Base-by-base conservation (phyloP, 192 early-diverging fungal genomes). In the Linnemannia schmuckeri region DNA sequence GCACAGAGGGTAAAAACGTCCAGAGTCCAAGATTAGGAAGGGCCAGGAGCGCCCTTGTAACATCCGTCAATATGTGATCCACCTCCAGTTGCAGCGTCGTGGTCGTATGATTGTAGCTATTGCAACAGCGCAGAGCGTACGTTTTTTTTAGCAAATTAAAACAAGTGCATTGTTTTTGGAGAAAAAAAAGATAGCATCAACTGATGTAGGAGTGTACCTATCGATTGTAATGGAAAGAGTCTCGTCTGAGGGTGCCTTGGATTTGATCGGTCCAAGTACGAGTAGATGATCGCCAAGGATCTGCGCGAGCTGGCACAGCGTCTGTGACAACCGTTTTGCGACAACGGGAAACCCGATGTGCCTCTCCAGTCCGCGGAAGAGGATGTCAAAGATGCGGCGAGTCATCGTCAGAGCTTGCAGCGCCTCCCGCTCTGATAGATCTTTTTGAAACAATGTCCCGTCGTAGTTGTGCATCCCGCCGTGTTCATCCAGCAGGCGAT, bases 321-420 rank as follows among this genome's bases (percentile, higher is more conserved):
- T 71, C 61, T 90, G 90, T 0, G 89, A 88, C 47, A 91, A 17
- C 24, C 88, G 79, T 44, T 88, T 88, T 22, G 73, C 46, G 1
- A 80, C 79, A 7, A 79, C 44, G 35, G 47, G 24, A n/a, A 88
- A 88, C 4, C 38, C 61, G 3, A 54, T 77, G n/a, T 84, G 73
- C 12, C 73, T 40, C 37, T 77, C 57, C 22, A 87, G 41, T 4
- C 74, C 78, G 70, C 70, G 68, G 15, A 87, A 6, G 30, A 87
- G 13, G 17, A 81, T 57, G 6, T 78, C 79, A 75, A 87, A 81
- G 10, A 87, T 15, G 47, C 46, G 76, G 8, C 76, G 79, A 6
- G 85, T 81, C 1, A 76, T 77, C 3, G 82, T 69, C 70, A 88
- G 61, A 30, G 79, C 54, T 37, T 47, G 75, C 27, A 79, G 46